A percentile compares a stretch with the other conserved stretches of the same genome.
phyloP scores from a whole-genome alignment of 2,329 filamentous ascomycete species.

The Thelonectria blattea region DNA sequence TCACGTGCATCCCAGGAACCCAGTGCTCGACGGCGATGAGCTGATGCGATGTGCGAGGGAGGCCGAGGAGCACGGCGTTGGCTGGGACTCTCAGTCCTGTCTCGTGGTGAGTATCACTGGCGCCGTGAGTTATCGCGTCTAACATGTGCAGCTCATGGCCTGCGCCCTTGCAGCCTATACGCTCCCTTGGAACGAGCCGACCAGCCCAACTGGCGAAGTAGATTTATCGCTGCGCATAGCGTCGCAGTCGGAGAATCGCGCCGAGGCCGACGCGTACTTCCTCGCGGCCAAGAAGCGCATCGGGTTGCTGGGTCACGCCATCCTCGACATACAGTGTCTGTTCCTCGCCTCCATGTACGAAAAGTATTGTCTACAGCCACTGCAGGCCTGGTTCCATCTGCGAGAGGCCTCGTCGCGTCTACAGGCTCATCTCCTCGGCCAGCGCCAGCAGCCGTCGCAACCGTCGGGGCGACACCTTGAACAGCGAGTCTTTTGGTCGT shows the following conservation, averaged over 20 bases:
- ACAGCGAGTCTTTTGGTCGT: conserved; percentile 21
- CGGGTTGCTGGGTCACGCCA: conserved; percentile 16
- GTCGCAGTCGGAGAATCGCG: conserved; percentile 1
- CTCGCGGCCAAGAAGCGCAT: conserved; percentile 21
- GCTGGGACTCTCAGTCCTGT: conserved; percentile 25
- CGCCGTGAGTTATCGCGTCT: too few relatives aligned
- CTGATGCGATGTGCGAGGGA: conserved; percentile 16
- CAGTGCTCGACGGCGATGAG: conserved; percentile 16
- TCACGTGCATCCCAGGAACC: conserved; percentile 18
- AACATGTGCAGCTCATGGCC: conserved; percentile 5
- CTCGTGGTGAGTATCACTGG: conserved; percentile 13
- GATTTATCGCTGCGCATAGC: neutral
- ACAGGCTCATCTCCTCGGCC: conserved; percentile 12
- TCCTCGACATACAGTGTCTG: conserved; percentile 20
- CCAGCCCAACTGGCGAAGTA: neutral
- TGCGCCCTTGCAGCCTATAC: conserved; percentile 23
- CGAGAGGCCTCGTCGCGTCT: conserved; percentile 19
- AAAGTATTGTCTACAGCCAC: conserved; percentile 18
- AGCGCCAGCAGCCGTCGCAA: conserved; percentile 6
- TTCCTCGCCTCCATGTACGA: conserved; percentile 21
- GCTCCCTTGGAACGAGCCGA: conserved; percentile 5
- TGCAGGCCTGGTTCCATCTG: conserved; percentile 19
- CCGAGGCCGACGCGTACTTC: conserved; percentile 10
- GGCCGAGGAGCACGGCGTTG: conserved; percentile 9
- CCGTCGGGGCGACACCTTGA: conserved; percentile 11